Base-by-base conservation (phyloP, 768 basidiomycete genomes). In the Mycena venus region DNA sequence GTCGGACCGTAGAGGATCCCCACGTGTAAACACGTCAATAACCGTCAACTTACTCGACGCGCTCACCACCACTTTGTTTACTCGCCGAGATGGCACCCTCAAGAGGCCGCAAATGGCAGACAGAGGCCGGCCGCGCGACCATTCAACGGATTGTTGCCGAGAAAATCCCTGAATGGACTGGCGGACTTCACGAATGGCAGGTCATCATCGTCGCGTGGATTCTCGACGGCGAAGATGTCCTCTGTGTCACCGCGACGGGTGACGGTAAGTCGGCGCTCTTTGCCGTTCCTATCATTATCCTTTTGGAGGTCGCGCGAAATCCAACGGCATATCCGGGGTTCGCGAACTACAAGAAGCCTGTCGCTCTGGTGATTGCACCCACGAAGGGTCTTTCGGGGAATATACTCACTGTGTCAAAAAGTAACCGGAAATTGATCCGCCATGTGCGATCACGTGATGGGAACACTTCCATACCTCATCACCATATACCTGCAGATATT, bases 301-400 rank as follows among this genome's bases (percentile, higher is more conserved):
- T 49, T 25, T 15, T 65, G 44, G 63, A 65, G 44, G 63, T 65
- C 10, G 29, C 63, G 21, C 8, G 27, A n/a, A 32, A 36, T 12
- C 63, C 63, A 10, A n/a, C 44, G 3, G 19, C 17, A 23, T 65
- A 49, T 23, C 63, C 63, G 25, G 63, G 47, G 12, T 65, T 32
- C 36, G 29, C 31, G 32, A 25, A 58, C 23, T 34, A 44, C 23
- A 64, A 62, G 62, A 64, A 34, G 19, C 62, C 70, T 64, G 62
- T 72, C 49, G 63, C 40, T 9, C 19, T 72, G 19, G 62, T 72
- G 49, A 65, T 72, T 44, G 25, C 70, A 25, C 70, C 70, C 55
- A 72, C 70, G 8, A 72, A 72, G 29, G 70, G 63, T 5, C 70
- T 72, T 42, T 17, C 70, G 1, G 25, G 29, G 15, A 72, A 72